Conservation (phyloP, 1,284 basidiomycete species). For the Thecaphora frezii region DNA sequence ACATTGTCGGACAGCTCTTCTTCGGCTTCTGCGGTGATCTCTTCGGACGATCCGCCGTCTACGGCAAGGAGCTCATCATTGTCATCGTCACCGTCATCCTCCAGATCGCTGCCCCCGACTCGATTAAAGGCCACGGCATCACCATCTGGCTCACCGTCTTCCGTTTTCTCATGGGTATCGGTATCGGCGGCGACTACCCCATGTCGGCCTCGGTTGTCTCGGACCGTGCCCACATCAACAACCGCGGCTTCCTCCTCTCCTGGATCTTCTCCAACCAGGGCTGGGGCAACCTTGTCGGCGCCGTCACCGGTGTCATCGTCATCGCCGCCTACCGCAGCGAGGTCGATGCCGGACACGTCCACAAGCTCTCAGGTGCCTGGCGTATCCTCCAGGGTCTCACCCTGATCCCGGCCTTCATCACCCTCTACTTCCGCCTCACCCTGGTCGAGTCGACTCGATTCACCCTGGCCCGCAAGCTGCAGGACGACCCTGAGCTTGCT, state of each 20-base stretch:
- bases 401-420: slow-evolving; percentile 45
- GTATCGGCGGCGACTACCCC: slow-evolving; percentile 79
- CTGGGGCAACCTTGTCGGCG: slow-evolving; percentile 60
- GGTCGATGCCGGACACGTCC: slow-evolving; percentile 35
- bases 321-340: slow-evolving; percentile 70
- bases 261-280: slow-evolving; percentile 61
- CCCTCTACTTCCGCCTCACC: slow-evolving; percentile 64
- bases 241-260: slow-evolving; percentile 47
- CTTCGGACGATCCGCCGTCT: slow-evolving; percentile 54
- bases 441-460: slow-evolving; percentile 69
- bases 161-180: slow-evolving; percentile 54
- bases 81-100: slow-evolving; percentile 52
- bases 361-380: slow-evolving; percentile 55
- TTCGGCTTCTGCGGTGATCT: slow-evolving; percentile 55
- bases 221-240: slow-evolving; percentile 45
- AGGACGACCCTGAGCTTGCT: slow-evolving; percentile 77
- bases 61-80: slow-evolving; percentile 54
- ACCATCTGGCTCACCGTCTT: slow-evolving; percentile 51
- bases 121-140: slow-evolving; percentile 45
- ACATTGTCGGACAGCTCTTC: slow-evolving; percentile 51
- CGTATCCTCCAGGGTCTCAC: slow-evolving; percentile 58
- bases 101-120: slow-evolving; percentile 53
- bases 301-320: slow-evolving; percentile 71
- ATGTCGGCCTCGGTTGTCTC: slow-evolving; percentile 64
- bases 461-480: slow-evolving; percentile 76